A percentile compares a stretch with the other conserved stretches of the same genome.
Conservation (phyloP, 2,329 filamentous ascomycete genomes). For the Pseudogymnoascus sp. region DNA sequence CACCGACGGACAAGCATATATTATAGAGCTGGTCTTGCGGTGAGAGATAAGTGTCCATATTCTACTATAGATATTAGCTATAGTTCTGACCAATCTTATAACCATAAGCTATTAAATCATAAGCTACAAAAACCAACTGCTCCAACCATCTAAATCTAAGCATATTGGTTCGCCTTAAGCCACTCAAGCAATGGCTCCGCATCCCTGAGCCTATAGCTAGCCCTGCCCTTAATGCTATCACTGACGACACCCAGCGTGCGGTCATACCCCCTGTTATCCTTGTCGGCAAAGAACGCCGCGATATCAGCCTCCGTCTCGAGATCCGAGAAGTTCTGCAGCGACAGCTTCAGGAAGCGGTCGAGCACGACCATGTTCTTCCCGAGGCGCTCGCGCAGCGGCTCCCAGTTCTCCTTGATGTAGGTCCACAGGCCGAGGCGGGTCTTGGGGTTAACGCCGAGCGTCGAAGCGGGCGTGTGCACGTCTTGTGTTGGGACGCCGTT, state of each 20-base stretch:
- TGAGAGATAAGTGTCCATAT: constrained; percentile 7
- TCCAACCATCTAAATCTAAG: constrained; percentile 24
- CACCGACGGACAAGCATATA: background rate
- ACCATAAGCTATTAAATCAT: constrained; percentile 10
- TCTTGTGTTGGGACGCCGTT: constrained; percentile 80
- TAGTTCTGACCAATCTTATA: constrained; percentile 14
- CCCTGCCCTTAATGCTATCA: constrained; percentile 77
- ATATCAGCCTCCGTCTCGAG: constrained; percentile 65
- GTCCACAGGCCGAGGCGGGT: constrained; percentile 73
- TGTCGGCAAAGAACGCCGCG: constrained; percentile 71
- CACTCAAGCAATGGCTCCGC: constrained; percentile 66
- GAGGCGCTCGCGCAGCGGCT: constrained; percentile 60
- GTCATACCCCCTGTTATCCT: constrained; percentile 80
- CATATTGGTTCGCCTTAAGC: constrained; percentile 57
- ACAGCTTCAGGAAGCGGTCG: constrained; percentile 77
- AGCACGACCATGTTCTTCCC: constrained; percentile 76
- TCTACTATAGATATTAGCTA: constrained; percentile 18
- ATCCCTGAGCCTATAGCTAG: constrained; percentile 74
- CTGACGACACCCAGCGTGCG: constrained; percentile 76
- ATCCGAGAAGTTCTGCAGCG: constrained; percentile 71
- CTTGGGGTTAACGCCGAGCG: constrained; percentile 63
- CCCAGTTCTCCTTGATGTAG: constrained; percentile 80
- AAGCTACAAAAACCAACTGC: background rate
- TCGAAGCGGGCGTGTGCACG: constrained; percentile 70
- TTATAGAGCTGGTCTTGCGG: no score